These are phyloP conservation scores for Penicillium sp. DNA, from an alignment of 2,329 filamentous ascomycete species.

Conservation along the genomic window DNA sequence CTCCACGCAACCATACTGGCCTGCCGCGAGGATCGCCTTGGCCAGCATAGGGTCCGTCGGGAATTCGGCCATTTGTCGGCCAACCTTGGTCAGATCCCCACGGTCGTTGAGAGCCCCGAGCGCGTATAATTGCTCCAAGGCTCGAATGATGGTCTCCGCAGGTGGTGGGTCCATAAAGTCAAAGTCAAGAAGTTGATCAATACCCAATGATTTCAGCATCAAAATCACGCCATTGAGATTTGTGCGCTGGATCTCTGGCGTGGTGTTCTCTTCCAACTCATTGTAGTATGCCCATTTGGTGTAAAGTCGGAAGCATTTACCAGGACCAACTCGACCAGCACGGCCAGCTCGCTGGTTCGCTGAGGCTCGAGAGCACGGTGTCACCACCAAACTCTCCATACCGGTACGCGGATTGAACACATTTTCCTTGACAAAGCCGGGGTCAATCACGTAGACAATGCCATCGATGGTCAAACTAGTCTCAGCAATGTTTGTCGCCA, in stretches of 20 bases:
- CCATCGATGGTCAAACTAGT: slow-evolving; percentile 94
- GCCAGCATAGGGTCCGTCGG: slow-evolving; percentile 90
- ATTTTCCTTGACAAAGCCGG: slow-evolving; percentile 93
- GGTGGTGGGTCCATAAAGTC: slow-evolving; percentile 95
- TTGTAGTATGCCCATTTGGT: slow-evolving; percentile 94
- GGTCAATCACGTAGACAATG: slow-evolving; percentile 94
- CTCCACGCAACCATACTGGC: slow-evolving; percentile 88
- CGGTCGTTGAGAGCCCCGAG: slow-evolving; percentile 85
- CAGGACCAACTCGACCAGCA: slow-evolving; percentile 86
- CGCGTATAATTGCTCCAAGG: slow-evolving; percentile 87
- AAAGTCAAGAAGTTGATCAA: slow-evolving; percentile 89
- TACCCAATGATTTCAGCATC: slow-evolving; percentile 83
- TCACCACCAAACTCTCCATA: slow-evolving; percentile 88
- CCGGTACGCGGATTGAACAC: slow-evolving; percentile 87
- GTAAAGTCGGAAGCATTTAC: slow-evolving; percentile 91
- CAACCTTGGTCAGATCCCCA: slow-evolving; percentile 85
- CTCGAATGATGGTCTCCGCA: slow-evolving; percentile 82
- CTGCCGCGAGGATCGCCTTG: slow-evolving; percentile 82
- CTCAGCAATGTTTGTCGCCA: slow-evolving; percentile 96
- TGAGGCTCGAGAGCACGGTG: slow-evolving; percentile 86
- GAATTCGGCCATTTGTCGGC: slow-evolving; percentile 93
- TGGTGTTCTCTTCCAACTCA: slow-evolving; percentile 88
- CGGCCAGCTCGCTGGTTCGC: slow-evolving; percentile 91
- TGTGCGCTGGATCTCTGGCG: slow-evolving; percentile 88
- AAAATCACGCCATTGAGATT: slow-evolving; percentile 84